Percentiles rank a stretch among this genome's conserved stretches.
These are phyloP conservation scores for Dothiorella sarmentorum DNA, from an alignment of 2,329 filamentous ascomycete genomes.

Conservation along the genomic window DNA sequence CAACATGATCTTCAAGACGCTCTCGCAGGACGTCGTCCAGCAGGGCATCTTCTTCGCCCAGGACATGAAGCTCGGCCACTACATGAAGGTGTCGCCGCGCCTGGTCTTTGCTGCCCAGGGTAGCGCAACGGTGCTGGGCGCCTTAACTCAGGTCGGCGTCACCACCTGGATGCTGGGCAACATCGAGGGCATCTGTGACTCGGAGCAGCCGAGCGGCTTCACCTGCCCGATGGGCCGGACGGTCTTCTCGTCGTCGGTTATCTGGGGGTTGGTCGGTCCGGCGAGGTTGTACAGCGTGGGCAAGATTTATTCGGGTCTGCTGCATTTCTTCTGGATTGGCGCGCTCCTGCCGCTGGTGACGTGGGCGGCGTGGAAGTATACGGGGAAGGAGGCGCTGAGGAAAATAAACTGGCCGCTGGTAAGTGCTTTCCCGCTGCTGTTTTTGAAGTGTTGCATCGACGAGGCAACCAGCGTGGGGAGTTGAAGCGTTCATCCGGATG, in stretches of 20 bases:
- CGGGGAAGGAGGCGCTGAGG: slow-evolving; percentile 30
- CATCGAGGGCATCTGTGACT: slow-evolving; percentile 63
- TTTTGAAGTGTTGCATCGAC: too few species aligned
- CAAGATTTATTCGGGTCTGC: slow-evolving; percentile 60
- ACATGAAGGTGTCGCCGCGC: slow-evolving; percentile 58
- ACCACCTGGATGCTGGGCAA: slow-evolving; percentile 55
- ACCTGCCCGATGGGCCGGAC: slow-evolving; percentile 57
- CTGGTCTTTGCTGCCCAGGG: slow-evolving; percentile 66
- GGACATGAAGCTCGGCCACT: slow-evolving; percentile 39
- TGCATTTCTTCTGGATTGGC: slow-evolving; percentile 71
- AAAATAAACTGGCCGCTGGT: slow-evolving; percentile 15
- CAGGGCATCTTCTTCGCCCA: slow-evolving; percentile 17
- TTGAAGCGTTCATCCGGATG: too few species aligned
- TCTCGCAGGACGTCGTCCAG: slow-evolving; percentile 16
- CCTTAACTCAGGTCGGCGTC: slow-evolving; percentile 63
- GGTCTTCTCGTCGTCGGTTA: slow-evolving; percentile 62
- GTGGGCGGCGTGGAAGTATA: slow-evolving; percentile 61
- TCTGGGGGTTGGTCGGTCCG: slow-evolving; percentile 68
- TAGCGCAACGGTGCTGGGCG: slow-evolving; percentile 63
- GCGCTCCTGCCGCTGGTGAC: slow-evolving; percentile 59
- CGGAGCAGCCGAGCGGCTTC: slow-evolving; percentile 39
- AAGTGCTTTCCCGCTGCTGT: too few species aligned
- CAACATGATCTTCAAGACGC: slow-evolving; percentile 53
- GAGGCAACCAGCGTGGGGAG: too few species aligned
- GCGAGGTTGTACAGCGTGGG: slow-evolving; percentile 63